phyloP scores from a whole-genome alignment of 1,139 yeast genomes.

The Kodamaea sp. region DNA sequence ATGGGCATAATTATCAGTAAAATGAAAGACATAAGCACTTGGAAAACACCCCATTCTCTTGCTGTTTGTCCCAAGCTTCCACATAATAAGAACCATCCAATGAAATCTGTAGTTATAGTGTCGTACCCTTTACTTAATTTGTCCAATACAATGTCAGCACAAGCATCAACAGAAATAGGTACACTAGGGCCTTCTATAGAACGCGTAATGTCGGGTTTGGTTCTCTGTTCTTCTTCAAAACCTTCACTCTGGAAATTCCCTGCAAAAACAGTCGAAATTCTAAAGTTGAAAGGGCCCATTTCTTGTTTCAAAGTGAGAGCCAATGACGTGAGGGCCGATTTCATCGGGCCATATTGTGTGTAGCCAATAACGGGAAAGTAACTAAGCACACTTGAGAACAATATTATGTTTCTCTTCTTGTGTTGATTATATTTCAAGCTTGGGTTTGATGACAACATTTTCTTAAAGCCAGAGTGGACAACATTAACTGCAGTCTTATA shows the following conservation, averaged over 20 bases:
- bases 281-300: constrained; percentile 59
- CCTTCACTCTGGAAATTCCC: constrained; percentile 94
- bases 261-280: constrained; percentile 66
- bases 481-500: constrained; percentile 72
- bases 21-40: constrained; percentile 44
- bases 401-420: constrained; percentile 56
- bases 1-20: constrained; percentile 65
- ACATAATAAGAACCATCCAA: constrained; percentile 79
- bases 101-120: constrained; percentile 73
- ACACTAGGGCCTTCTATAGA: constrained; percentile 80
- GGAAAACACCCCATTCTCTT: constrained; percentile 57
- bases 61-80: constrained; percentile 69
- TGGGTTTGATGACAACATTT: constrained; percentile 18
- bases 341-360: constrained; percentile 83
- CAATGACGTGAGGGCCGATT: constrained; percentile 74
- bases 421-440: constrained; percentile 8
- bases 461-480: constrained; percentile 57
- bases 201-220: constrained; percentile 83
- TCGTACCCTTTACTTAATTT: constrained; percentile 64
- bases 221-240: constrained; percentile 68
- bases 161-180: constrained; percentile 64
- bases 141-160: constrained; percentile 59
- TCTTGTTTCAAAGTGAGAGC: constrained; percentile 83
- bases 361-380: constrained; percentile 90
- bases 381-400: constrained; percentile 79